Conservation (phyloP, 495 filamentous ascomycete genomes). For the Aspergillus coremiiformis region DNA sequence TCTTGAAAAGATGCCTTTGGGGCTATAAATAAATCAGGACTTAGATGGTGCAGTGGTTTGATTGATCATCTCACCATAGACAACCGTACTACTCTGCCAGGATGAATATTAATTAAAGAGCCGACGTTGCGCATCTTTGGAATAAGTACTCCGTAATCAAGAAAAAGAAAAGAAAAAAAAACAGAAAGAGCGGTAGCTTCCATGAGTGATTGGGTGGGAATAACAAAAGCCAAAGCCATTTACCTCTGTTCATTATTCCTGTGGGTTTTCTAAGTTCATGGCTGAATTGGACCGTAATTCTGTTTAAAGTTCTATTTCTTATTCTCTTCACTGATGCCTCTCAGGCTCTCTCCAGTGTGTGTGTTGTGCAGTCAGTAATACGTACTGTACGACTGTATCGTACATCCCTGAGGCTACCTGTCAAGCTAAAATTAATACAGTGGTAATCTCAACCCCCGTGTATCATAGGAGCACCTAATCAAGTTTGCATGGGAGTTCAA, state of each 20-base stretch:
- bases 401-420: neutral
- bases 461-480: neutral
- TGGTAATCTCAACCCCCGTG: neutral
- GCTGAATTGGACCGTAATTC: slow-evolving; percentile 1
- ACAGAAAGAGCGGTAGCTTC: neutral
- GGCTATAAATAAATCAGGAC: neutral
- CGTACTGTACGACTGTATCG: no score
- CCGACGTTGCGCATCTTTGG: neutral
- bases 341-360: no score
- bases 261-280: neutral
- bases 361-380: neutral
- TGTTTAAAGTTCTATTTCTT: slow-evolving; percentile 2
- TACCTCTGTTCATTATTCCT: neutral
- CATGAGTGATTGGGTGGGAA: neutral
- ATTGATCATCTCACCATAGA: neutral
- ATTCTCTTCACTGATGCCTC: slow-evolving; percentile 9
- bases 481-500: neutral
- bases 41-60: neutral
- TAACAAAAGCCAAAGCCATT: neutral
- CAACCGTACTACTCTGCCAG: neutral
- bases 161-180: neutral
- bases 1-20: neutral
- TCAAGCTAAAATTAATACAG: neutral
- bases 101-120: neutral
- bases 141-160: no score